Percentiles rank a stretch among this genome's conserved stretches.
Evolutionary conservation across 2,329 filamentous ascomycete genomes (phyloP).

Genomic region (Paraphaeosphaeria sporulosa): DNA sequence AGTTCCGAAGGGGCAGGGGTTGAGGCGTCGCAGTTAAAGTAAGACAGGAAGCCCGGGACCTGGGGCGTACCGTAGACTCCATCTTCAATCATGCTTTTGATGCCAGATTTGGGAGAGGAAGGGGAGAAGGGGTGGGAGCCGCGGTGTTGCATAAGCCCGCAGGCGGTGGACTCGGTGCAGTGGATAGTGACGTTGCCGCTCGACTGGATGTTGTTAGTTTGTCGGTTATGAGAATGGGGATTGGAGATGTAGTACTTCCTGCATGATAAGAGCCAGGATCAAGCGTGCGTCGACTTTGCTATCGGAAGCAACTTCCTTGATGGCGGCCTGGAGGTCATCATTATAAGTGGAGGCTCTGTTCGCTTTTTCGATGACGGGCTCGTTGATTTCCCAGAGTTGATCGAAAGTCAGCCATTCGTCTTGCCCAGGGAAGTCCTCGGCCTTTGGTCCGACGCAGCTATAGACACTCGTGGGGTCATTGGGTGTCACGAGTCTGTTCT

Average conservation of each 20-base stretch:
- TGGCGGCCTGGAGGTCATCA: constrained; percentile 18
- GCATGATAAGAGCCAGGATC: constrained; percentile 25
- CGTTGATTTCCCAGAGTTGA: constrained; percentile 25
- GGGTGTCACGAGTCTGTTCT: background rate
- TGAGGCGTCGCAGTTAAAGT: constrained; percentile 20
- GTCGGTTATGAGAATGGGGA: background rate
- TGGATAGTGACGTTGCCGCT: constrained; percentile 20
- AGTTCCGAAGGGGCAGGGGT: constrained; percentile 1
- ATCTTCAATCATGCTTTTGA: constrained; percentile 21
- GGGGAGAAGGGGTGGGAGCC: constrained; percentile 15
- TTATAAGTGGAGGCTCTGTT: constrained; percentile 14
- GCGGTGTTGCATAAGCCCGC: constrained; percentile 28
- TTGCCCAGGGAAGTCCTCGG: constrained; percentile 15
- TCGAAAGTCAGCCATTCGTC: constrained; percentile 24
- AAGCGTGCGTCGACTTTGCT: constrained; percentile 26
- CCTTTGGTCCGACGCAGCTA: constrained; percentile 18
- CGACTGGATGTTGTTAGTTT: constrained; percentile 19
- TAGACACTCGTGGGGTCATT: constrained; percentile 14
- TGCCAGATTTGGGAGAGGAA: constrained; percentile 17
- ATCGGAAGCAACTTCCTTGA: constrained; percentile 17
- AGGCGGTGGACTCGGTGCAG: constrained; percentile 24
- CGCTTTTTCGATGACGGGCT: constrained; percentile 12
- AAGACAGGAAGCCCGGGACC: constrained; percentile 19
- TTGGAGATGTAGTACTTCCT: constrained; percentile 20
- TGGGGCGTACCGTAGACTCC: constrained; percentile 19